phyloP scores from a whole-genome alignment of 805 yeast genomes.

The Metschnikowia bowlesiae region DNA sequence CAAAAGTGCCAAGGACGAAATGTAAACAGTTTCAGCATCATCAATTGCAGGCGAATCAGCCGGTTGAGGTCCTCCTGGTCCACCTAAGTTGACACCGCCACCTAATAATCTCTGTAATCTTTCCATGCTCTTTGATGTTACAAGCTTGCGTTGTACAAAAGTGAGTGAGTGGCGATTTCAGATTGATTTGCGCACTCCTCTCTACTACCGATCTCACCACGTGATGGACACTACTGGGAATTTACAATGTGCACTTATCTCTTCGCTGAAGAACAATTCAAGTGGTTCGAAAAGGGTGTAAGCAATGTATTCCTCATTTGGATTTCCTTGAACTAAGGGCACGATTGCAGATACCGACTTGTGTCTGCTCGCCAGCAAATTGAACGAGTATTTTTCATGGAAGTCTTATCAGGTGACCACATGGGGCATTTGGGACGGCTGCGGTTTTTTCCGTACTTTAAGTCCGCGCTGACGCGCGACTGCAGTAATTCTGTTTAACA shows the following conservation, averaged over 20 bases:
- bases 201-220: not conserved
- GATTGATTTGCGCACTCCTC: conserved; percentile 3
- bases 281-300: not conserved
- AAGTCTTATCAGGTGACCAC: not conserved
- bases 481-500: not conserved
- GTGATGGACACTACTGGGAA: not conserved
- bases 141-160: conserved; percentile 2
- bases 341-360: not conserved
- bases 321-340: no score
- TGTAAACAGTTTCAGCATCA: conserved; percentile 93
- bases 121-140: conserved; percentile 32
- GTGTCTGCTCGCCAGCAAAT: not conserved
- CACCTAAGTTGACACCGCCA: conserved; percentile 39
- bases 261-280: not conserved
- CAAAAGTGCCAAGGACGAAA: conserved; percentile 88
- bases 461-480: conserved; percentile 3
- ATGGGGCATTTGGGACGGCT: not conserved
- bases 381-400: not conserved
- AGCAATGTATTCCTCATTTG: no score
- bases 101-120: conserved; percentile 48
- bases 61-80: conserved; percentile 40
- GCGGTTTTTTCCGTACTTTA: not conserved
- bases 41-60: conserved; percentile 81
- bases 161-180: conserved; percentile 6
- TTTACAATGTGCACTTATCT: not conserved